Conservation (phyloP, 495 filamentous ascomycete genomes). For the Barbatosphaeria neglecta region DNA sequence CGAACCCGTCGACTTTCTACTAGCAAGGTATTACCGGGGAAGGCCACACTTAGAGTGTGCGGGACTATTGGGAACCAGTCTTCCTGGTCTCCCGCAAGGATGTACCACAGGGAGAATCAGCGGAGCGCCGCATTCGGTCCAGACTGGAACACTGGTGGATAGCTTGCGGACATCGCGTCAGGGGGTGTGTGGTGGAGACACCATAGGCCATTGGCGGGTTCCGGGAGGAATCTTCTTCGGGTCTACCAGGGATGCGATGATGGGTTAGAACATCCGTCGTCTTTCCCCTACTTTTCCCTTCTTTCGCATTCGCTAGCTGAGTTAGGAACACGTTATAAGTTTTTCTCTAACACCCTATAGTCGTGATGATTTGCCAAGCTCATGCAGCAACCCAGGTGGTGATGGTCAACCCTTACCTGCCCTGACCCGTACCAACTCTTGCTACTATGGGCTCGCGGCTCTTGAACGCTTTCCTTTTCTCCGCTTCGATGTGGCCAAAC, state of each 20-base stretch:
- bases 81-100: neutral
- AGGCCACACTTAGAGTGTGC: neutral
- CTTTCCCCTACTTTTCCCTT: neutral
- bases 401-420: neutral
- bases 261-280: neutral
- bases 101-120: neutral
- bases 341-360: too few relatives aligned
- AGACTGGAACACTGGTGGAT: neutral
- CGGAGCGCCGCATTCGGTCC: neutral
- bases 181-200: neutral
- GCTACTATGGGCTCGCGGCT: too few relatives aligned
- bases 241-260: neutral
- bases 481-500: conserved; percentile 2
- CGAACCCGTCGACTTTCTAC: neutral
- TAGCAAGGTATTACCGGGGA: neutral
- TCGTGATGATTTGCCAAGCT: neutral
- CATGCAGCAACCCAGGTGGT: neutral
- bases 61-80: neutral
- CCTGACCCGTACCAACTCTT: too few relatives aligned
- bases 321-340: neutral
- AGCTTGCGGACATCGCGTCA: neutral
- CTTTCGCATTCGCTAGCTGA: neutral
- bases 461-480: conserved; percentile 5
- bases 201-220: neutral
- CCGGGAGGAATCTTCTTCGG: neutral